phyloP scores from a whole-genome alignment of 371 early-diverging fungal genomes.

The Mortierella sp. region DNA sequence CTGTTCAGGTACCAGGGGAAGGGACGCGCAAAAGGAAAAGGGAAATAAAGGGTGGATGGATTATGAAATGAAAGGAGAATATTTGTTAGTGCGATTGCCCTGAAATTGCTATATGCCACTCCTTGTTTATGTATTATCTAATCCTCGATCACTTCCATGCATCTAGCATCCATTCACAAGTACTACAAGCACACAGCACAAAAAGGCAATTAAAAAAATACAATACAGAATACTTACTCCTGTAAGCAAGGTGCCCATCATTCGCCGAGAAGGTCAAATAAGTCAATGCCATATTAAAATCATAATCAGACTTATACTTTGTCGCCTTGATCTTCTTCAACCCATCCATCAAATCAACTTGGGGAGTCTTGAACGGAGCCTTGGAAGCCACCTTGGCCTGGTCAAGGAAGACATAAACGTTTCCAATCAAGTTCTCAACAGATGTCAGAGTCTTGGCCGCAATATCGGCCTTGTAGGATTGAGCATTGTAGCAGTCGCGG shows the following conservation, averaged over 20 bases:
- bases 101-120: not conserved
- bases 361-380: not conserved
- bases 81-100: not conserved
- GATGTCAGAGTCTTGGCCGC: conserved; percentile 35
- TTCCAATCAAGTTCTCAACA: conserved; percentile 37
- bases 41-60: not conserved
- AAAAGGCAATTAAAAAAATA: not conserved
- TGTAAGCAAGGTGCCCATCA: conserved; percentile 49
- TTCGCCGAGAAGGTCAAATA: conserved; percentile 38
- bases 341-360: conserved; percentile 26
- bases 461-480: conserved; percentile 32
- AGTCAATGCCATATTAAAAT: conserved; percentile 49
- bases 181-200: not conserved
- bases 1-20: conserved; percentile 9
- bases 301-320: conserved; percentile 53
- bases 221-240: conserved; percentile 23
- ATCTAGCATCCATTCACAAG: not conserved
- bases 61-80: not conserved
- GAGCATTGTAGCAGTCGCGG: conserved; percentile 18
- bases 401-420: conserved; percentile 51
- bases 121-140: not conserved
- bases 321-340: conserved; percentile 37
- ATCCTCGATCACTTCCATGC: conserved; percentile 13
- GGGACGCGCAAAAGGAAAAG: not conserved
- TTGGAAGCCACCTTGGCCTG: conserved; percentile 29